phyloP scores from a whole-genome alignment of 495 filamentous ascomycete species.

The Podospora anserina region DNA sequence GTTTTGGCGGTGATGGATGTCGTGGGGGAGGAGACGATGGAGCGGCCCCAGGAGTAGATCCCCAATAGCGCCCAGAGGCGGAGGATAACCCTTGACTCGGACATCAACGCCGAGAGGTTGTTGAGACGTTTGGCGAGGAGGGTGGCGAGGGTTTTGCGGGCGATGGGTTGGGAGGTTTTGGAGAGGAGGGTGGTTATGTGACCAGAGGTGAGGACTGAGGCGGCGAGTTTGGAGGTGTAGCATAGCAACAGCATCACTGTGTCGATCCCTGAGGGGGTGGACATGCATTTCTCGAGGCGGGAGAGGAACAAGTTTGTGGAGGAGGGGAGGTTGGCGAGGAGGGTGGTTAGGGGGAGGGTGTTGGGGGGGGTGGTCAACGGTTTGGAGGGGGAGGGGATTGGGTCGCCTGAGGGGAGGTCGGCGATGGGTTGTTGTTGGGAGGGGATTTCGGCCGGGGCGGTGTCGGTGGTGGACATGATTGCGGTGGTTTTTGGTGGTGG shows the following conservation, averaged over 20 bases:
- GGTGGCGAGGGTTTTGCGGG: constrained; percentile 42
- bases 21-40: constrained; percentile 40
- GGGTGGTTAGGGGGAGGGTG: constrained; percentile 28
- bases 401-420: constrained; percentile 41
- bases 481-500: neutral
- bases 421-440: constrained; percentile 26
- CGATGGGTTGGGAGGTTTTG: constrained; percentile 31
- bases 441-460: constrained; percentile 21
- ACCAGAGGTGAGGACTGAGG: constrained; percentile 37
- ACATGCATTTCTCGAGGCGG: constrained; percentile 55
- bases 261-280: constrained; percentile 59
- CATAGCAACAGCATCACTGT: constrained; percentile 59
- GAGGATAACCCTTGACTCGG: constrained; percentile 66
- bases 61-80: constrained; percentile 76
- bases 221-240: constrained; percentile 58
- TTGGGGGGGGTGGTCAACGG: constrained; percentile 39
- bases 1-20: constrained; percentile 41
- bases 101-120: constrained; percentile 52
- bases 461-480: constrained; percentile 19
- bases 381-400: constrained; percentile 36
- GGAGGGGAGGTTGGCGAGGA: constrained; percentile 39
- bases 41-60: constrained; percentile 70
- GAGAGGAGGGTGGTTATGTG: constrained; percentile 38
- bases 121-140: constrained; percentile 43
- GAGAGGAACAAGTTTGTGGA: constrained; percentile 48